These are phyloP conservation scores for Aspergillus ochraceoroseus DNA, from an alignment of 2,329 filamentous ascomycete species.

Conservation along the genomic window DNA sequence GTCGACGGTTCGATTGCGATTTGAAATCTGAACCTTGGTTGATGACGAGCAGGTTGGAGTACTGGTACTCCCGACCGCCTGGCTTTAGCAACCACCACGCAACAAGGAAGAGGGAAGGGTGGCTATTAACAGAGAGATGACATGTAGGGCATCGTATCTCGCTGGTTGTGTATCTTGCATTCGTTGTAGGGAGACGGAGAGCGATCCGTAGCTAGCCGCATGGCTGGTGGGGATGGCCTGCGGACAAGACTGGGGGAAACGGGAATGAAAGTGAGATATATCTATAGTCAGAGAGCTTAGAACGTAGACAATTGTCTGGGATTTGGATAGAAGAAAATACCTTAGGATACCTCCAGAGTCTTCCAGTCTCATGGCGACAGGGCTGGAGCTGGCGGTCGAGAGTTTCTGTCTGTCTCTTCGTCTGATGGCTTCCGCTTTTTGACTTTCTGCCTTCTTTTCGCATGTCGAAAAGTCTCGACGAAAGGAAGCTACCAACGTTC, in stretches of 20 bases:
- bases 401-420: background rate
- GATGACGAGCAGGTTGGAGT: no score
- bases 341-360: no score
- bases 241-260: background rate
- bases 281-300: no score
- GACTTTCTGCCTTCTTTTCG: slow-evolving; percentile 11
- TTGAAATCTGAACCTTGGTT: no score
- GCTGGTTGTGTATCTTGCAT: no score
- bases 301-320: no score
- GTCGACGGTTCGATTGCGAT: no score
- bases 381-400: background rate
- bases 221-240: background rate
- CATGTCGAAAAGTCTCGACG: slow-evolving; percentile 5
- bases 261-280: no score
- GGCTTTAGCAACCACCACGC: slow-evolving; percentile 5
- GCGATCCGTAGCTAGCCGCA: slow-evolving; percentile 9
- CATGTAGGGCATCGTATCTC: background rate
- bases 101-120: background rate
- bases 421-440: slow-evolving; percentile 11
- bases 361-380: no score
- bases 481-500: no score
- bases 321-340: no score
- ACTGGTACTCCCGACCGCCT: slow-evolving; percentile 16
- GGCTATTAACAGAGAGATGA: background rate
- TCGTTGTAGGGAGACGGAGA: background rate